Percentiles rank a stretch among this genome's conserved stretches.
phyloP scores from a whole-genome alignment of 208 protist genomes.

The Crithidia sp. region DNA sequence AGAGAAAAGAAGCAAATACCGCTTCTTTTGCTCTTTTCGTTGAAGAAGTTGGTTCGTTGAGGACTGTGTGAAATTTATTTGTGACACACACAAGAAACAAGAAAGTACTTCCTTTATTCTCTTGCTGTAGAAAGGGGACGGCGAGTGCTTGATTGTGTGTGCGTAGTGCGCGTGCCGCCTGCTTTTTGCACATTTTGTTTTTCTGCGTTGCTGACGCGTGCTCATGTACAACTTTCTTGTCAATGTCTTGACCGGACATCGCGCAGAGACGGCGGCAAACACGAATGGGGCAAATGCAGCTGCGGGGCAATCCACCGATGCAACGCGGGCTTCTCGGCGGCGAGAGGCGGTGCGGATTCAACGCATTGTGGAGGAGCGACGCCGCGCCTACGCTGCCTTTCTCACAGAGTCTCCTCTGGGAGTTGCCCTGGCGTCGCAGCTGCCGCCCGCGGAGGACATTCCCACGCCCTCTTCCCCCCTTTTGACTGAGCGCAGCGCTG shows the following conservation, averaged over 20 bases:
- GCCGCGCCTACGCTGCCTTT: slow-evolving; percentile 15
- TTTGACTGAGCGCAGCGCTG: too few relatives aligned
- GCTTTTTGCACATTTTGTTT: too few relatives aligned
- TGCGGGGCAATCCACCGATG: slow-evolving; percentile 1
- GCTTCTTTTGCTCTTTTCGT: too few relatives aligned
- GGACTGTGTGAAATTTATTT: too few relatives aligned
- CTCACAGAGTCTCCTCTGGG: slow-evolving; percentile 14
- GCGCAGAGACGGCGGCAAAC: neutral
- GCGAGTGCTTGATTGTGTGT: too few relatives aligned
- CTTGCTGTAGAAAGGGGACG: too few relatives aligned
- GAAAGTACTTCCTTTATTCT: too few relatives aligned
- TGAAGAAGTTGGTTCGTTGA: too few relatives aligned
- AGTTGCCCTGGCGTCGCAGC: neutral
- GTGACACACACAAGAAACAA: too few relatives aligned
- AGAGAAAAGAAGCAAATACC: too few relatives aligned
- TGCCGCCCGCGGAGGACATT: slow-evolving; percentile 14
- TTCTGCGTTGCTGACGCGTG: neutral
- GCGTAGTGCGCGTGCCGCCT: too few relatives aligned
- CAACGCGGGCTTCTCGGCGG: slow-evolving; percentile 6
- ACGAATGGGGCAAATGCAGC: neutral
- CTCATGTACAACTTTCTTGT: slow-evolving; percentile 27
- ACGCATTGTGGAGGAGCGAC: slow-evolving; percentile 18
- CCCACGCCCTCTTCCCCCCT: neutral
- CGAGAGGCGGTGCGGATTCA: slow-evolving; percentile 11
- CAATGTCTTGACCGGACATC: neutral